Base-by-base conservation (phyloP, 176 grass and related monocot species). In the Oryza officinalis region DNA sequence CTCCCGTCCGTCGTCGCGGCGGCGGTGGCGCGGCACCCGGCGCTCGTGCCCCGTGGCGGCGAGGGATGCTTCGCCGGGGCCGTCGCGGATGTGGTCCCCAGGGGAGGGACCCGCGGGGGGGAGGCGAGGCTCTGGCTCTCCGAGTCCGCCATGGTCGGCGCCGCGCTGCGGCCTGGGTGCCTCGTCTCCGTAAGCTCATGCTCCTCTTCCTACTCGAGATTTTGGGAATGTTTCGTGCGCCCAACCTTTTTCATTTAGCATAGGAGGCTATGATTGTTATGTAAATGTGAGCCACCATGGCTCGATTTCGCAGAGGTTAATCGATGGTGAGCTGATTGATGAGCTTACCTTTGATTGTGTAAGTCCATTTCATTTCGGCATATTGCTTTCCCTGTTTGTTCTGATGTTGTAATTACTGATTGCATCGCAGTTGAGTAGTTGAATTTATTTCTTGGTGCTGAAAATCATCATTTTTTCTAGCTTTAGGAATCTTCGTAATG, bases 101-200 rank as follows among this genome's bases (percentile, higher is more conserved):
- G 85, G 43, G 27, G 43, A 17, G 38, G 57, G 35, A 86, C 26
- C 84, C 54, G 77, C 22, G 83, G 84, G 45, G 76, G 65, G 45
- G 43, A 78, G 33, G 82, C 77, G 64, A 88, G 64, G 76, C 84
- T 93, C 33, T 97, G 89, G 92, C 81, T 97, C 67, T 93, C 88
- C 38, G 84, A 91, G 78, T 22, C 71, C 65, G 88, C 90, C 84
- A 82, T 94, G 88, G 84, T 89, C 67, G 81, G 69, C 52, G 84
- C 86, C 30, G 67, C 86, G 67, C 80, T 93, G 81, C 83, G 85
- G 66, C 92, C 90, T 18, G 92, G 92, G 84, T 94, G 84, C 76
- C 66, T 94, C 17, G 88, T 93, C 72, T 89, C 90, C 3, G 95
- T 97, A 91, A 50, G 86, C 35, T 68, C 43, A 25, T 10, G 57